Evolutionary conservation across 345 rosid species (phyloP).

Genomic region (Populus deltoides): DNA sequence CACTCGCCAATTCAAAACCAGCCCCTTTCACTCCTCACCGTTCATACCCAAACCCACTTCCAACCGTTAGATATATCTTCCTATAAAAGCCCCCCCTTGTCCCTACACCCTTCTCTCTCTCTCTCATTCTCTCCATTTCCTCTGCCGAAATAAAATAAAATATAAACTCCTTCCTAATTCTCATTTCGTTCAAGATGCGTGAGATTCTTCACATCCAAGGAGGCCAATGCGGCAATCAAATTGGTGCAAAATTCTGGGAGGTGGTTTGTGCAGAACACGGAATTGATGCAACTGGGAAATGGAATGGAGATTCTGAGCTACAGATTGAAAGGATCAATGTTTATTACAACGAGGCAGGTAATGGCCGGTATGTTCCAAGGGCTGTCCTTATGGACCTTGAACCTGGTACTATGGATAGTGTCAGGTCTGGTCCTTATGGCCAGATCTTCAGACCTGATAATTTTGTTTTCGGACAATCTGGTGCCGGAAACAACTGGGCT

Average conservation of each 20-base stretch:
- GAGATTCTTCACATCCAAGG: constrained; percentile 44
- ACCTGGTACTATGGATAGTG: constrained; percentile 44
- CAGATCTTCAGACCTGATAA: constrained; percentile 46
- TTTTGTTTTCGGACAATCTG: constrained; percentile 46
- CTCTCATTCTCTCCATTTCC: background rate
- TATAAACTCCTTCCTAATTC: too few species aligned
- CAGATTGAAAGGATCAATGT: constrained; percentile 40
- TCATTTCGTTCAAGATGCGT: constrained; percentile 16
- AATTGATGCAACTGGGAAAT: constrained; percentile 28
- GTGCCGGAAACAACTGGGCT: constrained; percentile 53
- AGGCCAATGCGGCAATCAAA: constrained; percentile 41
- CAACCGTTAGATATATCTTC: background rate
- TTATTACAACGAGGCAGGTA: constrained; percentile 43
- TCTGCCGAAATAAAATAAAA: too few species aligned
- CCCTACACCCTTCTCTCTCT: background rate
- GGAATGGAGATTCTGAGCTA: constrained; percentile 19
- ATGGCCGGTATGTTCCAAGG: constrained; percentile 37
- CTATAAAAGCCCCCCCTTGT: background rate
- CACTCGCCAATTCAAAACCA: background rate
- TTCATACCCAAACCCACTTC: background rate
- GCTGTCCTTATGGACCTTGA: constrained; percentile 46
- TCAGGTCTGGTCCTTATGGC: constrained; percentile 32
- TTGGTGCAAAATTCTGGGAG: constrained; percentile 42
- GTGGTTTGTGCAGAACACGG: constrained; percentile 38
- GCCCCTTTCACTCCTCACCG: background rate